Base-by-base conservation (phyloP, 352 stramenopile genomes). In the Blastocystis sp. region DNA sequence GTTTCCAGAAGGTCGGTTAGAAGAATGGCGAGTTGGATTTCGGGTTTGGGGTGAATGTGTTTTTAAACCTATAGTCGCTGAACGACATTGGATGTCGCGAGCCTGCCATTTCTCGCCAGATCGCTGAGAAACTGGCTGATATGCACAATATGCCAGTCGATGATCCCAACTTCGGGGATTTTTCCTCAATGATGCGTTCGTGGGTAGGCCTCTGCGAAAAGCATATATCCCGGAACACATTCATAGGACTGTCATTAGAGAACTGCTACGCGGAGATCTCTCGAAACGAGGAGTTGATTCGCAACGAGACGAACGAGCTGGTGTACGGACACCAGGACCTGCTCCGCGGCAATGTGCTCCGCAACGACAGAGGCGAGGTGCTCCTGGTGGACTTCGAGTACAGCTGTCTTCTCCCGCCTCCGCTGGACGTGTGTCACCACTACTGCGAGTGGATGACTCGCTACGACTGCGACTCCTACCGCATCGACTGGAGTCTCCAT, bases 311-410 rank as follows among this genome's bases (percentile, higher is more conserved):
- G 34, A 63, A 9, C 16, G 70, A 81, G 39, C 41, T 81, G 1
- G 70, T 81, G 26, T 81, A 81, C 37, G 70, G 70, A n/a, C 70
- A 81, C 39, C 70, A 81, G 70, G 70, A 81, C n/a, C 45, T 81
- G 34, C 70, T 81, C 65, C 70, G 70, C 24, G 70, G 70, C 9
- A 81, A 81, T 64, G 70, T 81, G 18, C 37, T 81, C 9, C 50
- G 54, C 18, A 81, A 81, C 65, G 13, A 7, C 4, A 37, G 30
- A 3, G 70, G 70, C n/a, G 70, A 81, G 13, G 34, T 81, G 37
- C n/a, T 81, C 6, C 24, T 81, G 30, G 39, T 81, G 11, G 70
- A 81, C 43, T 81, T 81, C 50, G 70, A 81, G 43, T 81, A 81
- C n/a, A 64, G 37, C 24, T 81, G 70, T 41, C 20, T 81, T 50